Evolutionary conservation across 2,329 filamentous ascomycete genomes (phyloP).

Genomic region (Calonectria pteridis): DNA sequence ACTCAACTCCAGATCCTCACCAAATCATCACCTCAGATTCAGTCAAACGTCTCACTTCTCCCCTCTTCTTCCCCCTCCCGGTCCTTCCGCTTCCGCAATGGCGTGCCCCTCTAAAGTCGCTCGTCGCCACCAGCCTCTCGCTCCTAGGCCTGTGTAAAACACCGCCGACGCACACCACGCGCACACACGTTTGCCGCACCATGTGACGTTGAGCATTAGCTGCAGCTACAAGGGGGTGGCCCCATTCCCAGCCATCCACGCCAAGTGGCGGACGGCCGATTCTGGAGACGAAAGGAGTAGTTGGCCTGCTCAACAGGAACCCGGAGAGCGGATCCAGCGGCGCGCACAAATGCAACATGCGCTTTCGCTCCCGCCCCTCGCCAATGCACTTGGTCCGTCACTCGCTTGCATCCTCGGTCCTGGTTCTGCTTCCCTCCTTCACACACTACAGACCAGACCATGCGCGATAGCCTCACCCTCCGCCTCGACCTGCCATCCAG

Average conservation of each 20-base stretch:
- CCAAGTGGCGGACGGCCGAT: slow-evolving; percentile 41
- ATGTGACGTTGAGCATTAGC: slow-evolving; percentile 44
- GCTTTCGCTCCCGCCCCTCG: slow-evolving; percentile 39
- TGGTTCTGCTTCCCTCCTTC: slow-evolving; percentile 36
- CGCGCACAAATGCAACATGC: slow-evolving; percentile 41
- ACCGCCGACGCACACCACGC: slow-evolving; percentile 14
- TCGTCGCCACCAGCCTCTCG: slow-evolving; percentile 21
- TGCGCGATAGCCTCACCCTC: slow-evolving; percentile 46
- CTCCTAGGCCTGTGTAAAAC: slow-evolving; percentile 19
- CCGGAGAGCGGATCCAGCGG: slow-evolving; percentile 27
- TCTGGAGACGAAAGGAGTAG: slow-evolving; percentile 39
- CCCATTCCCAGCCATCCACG: slow-evolving; percentile 43
- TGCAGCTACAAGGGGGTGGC: slow-evolving; percentile 39
- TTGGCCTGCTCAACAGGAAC: slow-evolving; percentile 31
- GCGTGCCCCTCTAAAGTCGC: slow-evolving; percentile 16
- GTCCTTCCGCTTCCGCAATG: slow-evolving; percentile 27
- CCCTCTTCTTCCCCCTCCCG: slow-evolving; percentile 15
- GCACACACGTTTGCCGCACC: slow-evolving; percentile 24
- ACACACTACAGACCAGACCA: slow-evolving; percentile 38
- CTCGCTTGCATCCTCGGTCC: slow-evolving; percentile 35
- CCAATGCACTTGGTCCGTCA: slow-evolving; percentile 36
- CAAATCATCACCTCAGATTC: slow-evolving; percentile 1
- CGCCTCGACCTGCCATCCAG: slow-evolving; percentile 42
- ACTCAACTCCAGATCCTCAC: not conserved
- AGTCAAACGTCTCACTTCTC: not conserved